Base-by-base conservation (phyloP, 176 grass and related monocot genomes). In the Themeda triandra region DNA sequence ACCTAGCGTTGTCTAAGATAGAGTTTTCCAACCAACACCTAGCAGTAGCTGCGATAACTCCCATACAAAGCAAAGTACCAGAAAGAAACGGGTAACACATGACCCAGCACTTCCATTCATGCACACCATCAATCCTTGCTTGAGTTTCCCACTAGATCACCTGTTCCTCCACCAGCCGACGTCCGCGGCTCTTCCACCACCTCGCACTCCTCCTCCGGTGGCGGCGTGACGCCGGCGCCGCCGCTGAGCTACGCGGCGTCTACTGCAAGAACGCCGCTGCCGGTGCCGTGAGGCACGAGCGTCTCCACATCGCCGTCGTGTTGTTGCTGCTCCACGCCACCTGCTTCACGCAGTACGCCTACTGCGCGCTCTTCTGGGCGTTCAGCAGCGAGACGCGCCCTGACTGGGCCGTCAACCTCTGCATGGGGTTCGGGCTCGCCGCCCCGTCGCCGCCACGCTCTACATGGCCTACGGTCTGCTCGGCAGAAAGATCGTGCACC, bases 161-260 rank as follows among this genome's bases (percentile, higher is more conserved):
- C n/a, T n/a, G n/a, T n/a, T n/a, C n/a, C n/a, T n/a, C n/a, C n/a
- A n/a, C n/a, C n/a, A n/a, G n/a, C n/a, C n/a, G n/a, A n/a, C n/a
- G n/a, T n/a, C 94, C 94, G 9, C 64, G 31, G 21, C 66, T 97
- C 8, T 86, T 33, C 82, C 91, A 97, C 84, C 94, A 97, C 83
- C 68, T 88, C 59, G 49, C 75, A 12, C 89, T 90, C 68, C 82
- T 94, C 7, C 17, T 77, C 27, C 79, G 87, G 5, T 93, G 89
- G 91, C 67, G 79, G n/a, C n/a, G n/a, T n/a, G n/a, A n/a, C 23
- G 91, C 90, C 81, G 66, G 10, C 12, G 89, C 88, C 81, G 66
- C 13, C 6, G 80, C 58, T 0, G 87, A 86, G 48, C 54, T 97
- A 51, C 80, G 88, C 9, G 53, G 25, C 35, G 58, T 87, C 15